Evolutionary conservation across 306 rosid species (phyloP).

Genomic region (Cucurbita maxima): DNA sequence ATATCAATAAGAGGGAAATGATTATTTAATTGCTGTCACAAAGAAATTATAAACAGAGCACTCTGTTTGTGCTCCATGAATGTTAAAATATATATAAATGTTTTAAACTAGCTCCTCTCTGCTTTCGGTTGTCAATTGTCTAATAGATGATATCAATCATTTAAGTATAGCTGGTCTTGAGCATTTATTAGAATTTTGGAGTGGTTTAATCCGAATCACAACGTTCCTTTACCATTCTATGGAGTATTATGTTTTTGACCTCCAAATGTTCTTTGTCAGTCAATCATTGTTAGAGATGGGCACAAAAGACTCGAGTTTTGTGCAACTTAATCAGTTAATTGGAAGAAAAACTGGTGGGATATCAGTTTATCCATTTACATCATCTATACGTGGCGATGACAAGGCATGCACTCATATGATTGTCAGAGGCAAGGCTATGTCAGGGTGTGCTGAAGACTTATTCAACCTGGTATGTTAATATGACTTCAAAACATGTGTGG

Average conservation of each 20-base stretch:
- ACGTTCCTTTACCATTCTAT: background rate
- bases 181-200: background rate
- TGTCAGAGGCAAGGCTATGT: slow-evolving; percentile 95
- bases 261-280: slow-evolving; percentile 33
- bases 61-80: background rate
- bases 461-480: slow-evolving; percentile 50
- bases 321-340: slow-evolving; percentile 85
- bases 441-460: slow-evolving; percentile 76
- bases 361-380: slow-evolving; percentile 86
- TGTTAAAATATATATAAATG: background rate
- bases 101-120: background rate
- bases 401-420: slow-evolving; percentile 73
- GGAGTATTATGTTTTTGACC: slow-evolving; percentile 6
- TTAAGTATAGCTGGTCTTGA: background rate
- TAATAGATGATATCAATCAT: background rate
- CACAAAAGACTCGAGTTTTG: slow-evolving; percentile 85
- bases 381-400: slow-evolving; percentile 67
- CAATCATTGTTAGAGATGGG: slow-evolving; percentile 99
- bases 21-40: background rate
- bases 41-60: background rate
- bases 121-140: background rate
- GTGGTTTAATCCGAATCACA: background rate
- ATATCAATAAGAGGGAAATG: background rate
- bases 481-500: background rate
- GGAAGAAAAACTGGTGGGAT: slow-evolving; percentile 99